Conservation (phyloP, 2,329 filamentous ascomycete genomes). For the Emergomyces pasteurianus region DNA sequence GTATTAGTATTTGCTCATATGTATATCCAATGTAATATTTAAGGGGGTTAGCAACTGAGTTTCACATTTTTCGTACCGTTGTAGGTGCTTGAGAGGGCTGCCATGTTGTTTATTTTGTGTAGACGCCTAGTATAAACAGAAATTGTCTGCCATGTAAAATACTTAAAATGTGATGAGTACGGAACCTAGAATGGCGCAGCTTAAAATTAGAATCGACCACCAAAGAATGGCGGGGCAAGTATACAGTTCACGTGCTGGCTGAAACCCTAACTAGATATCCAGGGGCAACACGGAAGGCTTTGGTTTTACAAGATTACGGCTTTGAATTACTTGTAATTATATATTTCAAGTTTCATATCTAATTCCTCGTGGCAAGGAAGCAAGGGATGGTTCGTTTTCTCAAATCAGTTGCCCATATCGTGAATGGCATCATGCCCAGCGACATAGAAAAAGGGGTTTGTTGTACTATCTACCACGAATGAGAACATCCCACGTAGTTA, state of each 20-base stretch:
- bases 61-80: not conserved
- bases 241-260: not conserved
- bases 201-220: not conserved
- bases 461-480: too few relatives aligned
- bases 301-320: too few relatives aligned
- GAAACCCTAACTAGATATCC: not conserved
- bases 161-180: not conserved
- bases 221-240: too few relatives aligned
- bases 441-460: too few relatives aligned
- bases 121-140: not conserved
- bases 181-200: not conserved
- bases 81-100: constrained; percentile 8
- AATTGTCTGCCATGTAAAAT: not conserved
- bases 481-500: too few relatives aligned
- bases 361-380: too few relatives aligned
- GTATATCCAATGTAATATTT: not conserved
- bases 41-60: not conserved
- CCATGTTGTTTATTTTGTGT: constrained; percentile 4
- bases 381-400: too few relatives aligned
- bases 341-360: too few relatives aligned
- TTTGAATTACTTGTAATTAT: not conserved
- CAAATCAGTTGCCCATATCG: too few relatives aligned
- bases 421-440: too few relatives aligned
- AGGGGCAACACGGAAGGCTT: not conserved
- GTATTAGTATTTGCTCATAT: not conserved